A percentile compares a stretch with the other conserved stretches of the same genome.
Conservation (phyloP, 768 basidiomycete genomes). For the Neoboletus magnificus region DNA sequence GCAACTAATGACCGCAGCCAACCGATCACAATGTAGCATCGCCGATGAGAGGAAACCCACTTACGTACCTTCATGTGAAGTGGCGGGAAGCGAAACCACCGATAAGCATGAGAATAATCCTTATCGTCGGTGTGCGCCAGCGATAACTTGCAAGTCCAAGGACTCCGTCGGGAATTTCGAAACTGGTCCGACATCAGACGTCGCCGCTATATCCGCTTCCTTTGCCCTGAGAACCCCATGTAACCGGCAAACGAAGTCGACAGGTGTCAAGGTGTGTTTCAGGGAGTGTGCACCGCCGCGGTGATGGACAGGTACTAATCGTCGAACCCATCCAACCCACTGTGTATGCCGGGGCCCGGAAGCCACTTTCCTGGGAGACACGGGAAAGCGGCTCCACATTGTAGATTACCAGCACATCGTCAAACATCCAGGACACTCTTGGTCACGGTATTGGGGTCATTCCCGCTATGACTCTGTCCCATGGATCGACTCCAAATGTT, state of each 20-base stretch:
- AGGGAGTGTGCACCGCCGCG: background rate
- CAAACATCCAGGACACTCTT: background rate
- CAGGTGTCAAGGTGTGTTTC: slow-evolving; percentile 11
- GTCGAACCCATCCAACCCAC: background rate
- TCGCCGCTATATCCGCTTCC: background rate
- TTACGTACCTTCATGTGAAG: slow-evolving; percentile 11
- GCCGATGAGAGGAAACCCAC: background rate
- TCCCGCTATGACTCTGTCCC: background rate
- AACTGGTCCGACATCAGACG: background rate
- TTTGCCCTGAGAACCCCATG: background rate
- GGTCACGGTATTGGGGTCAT: background rate
- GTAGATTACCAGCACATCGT: background rate
- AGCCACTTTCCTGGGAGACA: background rate
- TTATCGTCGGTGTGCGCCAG: slow-evolving; percentile 6
- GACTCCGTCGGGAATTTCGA: slow-evolving; percentile 1
- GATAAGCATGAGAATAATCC: slow-evolving; percentile 10
- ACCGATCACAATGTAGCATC: background rate
- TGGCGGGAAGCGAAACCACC: background rate
- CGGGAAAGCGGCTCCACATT: background rate
- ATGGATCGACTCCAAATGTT: background rate
- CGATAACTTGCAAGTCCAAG: background rate
- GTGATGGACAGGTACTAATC: background rate
- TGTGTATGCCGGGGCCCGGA: too few relatives aligned
- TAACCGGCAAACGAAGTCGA: background rate
- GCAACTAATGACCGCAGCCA: background rate